phyloP scores from a whole-genome alignment of 1,284 basidiomycete genomes.

The Takashimella tepidaria region DNA sequence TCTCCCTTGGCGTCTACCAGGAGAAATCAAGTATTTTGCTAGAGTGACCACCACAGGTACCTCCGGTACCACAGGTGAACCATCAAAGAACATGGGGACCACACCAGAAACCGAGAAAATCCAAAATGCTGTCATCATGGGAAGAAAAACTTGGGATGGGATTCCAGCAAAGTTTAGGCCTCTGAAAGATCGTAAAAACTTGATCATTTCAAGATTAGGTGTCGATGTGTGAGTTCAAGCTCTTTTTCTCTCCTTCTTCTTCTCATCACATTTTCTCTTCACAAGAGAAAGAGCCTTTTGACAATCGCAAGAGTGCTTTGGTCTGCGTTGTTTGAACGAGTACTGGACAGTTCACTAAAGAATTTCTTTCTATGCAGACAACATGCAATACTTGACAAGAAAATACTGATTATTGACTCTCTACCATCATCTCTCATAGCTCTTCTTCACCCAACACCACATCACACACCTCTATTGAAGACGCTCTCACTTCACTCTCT shows the following conservation, averaged over 20 bases:
- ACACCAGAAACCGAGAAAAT: too few species aligned
- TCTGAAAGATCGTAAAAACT: conserved; percentile 68
- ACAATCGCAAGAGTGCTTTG: not conserved
- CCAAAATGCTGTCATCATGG: conserved; percentile 96
- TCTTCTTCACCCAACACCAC: conserved; percentile 17
- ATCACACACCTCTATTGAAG: conserved; percentile 31
- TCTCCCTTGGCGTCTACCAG: conserved; percentile 84
- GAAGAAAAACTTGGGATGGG: conserved; percentile 94
- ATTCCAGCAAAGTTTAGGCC: conserved; percentile 88
- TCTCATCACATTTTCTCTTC: too few species aligned
- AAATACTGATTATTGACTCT: too few species aligned
- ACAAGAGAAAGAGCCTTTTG: not conserved
- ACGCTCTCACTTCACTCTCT: conserved; percentile 27
- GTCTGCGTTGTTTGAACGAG: not conserved
- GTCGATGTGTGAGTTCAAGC: conserved; percentile 59
- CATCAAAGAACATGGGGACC: too few species aligned
- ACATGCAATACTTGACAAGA: too few species aligned
- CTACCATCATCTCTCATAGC: conserved; percentile 5
- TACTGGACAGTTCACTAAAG: not conserved
- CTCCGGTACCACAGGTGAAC: conserved; percentile 42
- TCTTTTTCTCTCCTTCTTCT: not conserved
- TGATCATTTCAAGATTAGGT: conserved; percentile 71
- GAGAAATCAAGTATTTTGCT: conserved; percentile 92
- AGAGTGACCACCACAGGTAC: conserved; percentile 48
- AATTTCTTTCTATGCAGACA: too few species aligned